Evolutionary conservation across 2,329 filamentous ascomycete species (phyloP), one percentile per base, ranked within the genome.

Genomic region (Thielaviopsis ethacetica): DNA sequence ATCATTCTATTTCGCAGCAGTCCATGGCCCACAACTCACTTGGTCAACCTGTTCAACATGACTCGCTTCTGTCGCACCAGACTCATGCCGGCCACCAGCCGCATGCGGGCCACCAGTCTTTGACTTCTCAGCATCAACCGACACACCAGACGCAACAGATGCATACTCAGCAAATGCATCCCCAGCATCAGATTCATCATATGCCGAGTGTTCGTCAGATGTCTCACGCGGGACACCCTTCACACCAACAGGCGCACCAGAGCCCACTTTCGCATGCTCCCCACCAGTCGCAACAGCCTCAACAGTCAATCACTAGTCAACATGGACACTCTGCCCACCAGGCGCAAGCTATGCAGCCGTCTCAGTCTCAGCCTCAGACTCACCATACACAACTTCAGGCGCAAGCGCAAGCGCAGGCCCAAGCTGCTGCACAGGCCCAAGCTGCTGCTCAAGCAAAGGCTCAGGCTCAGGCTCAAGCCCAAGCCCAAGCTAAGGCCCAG

Each of bases 21-120:
- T 44, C 65, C 52, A 61, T 66, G 54, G 47, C 34, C 21, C 49
- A 52, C 13, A 15, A 21, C 10, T 52, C 49, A 21, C 49, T 52
- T 22, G 70, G 66, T 61, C 73, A 75, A 64, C 66, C 72, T 54
- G 71, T 73, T 56, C 70, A 72, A 55, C 73, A 71, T 64, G 71
- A 75, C 56, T 64, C 70, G 2, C 69, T 76, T 22, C 67, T 75
- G 56, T 72, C 74, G 13, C 75, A 75, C 53, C 71, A 74, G 59
- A 66, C 71, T 15, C 68, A 71, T 41, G 70, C 68, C 41, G 66
- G 70, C 27, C 65, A 63, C 44, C 62, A 63, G 30, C 52, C 62
- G 19, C 63, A 64, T 27, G 65, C 67, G 57, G 61, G 65, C 24
- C 67, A 69, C 59, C 67, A 67, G 44, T 66, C 67, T 41, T 65